Conservation (phyloP, 1,284 basidiomycete genomes). For the Melampsora americana region DNA sequence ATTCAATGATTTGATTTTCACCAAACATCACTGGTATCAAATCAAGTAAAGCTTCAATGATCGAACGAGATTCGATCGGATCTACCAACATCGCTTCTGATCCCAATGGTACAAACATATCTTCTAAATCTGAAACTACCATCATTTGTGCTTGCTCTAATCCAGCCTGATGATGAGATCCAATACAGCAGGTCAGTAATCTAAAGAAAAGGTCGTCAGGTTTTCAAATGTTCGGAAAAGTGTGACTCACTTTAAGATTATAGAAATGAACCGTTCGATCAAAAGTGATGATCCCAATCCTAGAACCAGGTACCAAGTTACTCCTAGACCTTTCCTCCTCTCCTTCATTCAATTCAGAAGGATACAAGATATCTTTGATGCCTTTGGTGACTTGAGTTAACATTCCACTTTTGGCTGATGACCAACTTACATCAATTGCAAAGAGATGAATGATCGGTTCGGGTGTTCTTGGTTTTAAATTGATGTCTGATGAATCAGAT, state of each 20-base stretch:
- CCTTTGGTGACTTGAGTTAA: conserved; percentile 67
- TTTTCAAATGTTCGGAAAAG: conserved; percentile 42
- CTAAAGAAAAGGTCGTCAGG: neutral
- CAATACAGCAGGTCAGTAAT: neutral
- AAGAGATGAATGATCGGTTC: conserved; percentile 76
- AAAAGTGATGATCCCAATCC: conserved; percentile 78
- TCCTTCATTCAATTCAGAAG: conserved; percentile 56
- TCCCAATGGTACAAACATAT: conserved; percentile 79
- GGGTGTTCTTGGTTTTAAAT: conserved; percentile 61
- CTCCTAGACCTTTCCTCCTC: conserved; percentile 36
- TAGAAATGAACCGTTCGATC: conserved; percentile 83
- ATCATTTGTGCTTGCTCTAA: conserved; percentile 69
- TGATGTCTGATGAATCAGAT: conserved; percentile 55
- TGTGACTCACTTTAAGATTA: conserved; percentile 70
- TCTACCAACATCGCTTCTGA: conserved; percentile 72
- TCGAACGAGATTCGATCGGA: conserved; percentile 64
- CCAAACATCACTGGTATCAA: conserved; percentile 67
- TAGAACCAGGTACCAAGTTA: conserved; percentile 51
- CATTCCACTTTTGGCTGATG: conserved; percentile 70
- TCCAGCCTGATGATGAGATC: conserved; percentile 58
- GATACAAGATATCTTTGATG: conserved; percentile 60
- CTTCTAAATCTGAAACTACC: conserved; percentile 81
- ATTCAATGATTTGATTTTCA: conserved; percentile 59
- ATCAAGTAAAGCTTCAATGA: conserved; percentile 66
- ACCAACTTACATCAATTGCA: conserved; percentile 77